Evolutionary conservation across 495 filamentous ascomycete genomes (phyloP).

Genomic region (Entonaema liquescens): DNA sequence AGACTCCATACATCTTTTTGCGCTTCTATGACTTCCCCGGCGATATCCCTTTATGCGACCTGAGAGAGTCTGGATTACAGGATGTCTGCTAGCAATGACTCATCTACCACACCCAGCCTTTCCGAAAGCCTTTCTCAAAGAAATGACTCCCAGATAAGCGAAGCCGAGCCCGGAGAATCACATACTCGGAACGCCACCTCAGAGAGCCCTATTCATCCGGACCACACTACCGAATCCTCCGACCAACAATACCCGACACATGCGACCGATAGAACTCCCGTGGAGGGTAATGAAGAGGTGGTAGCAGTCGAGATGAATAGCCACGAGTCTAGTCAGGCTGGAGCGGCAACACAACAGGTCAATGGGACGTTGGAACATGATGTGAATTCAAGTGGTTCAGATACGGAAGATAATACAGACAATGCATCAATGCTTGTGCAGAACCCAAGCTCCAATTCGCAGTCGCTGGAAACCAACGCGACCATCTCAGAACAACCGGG

Average conservation of each 20-base stretch:
- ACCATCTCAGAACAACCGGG: not conserved
- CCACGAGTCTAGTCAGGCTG: not conserved
- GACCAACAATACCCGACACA: conserved; percentile 56
- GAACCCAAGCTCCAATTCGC: not conserved
- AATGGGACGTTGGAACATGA: not conserved
- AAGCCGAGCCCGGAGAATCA: conserved; percentile 29
- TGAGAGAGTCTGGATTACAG: conserved; percentile 23
- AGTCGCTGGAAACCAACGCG: not conserved
- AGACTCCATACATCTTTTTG: not conserved
- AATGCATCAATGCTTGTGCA: not conserved
- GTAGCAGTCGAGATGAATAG: not conserved
- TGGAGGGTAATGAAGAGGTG: not conserved
- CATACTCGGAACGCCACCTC: conserved; percentile 13
- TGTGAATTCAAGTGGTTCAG: not conserved
- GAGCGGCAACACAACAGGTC: not conserved
- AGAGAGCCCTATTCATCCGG: conserved; percentile 39
- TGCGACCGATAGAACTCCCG: conserved; percentile 36
- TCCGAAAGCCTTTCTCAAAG: conserved; percentile 5
- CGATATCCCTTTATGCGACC: conserved; percentile 4
- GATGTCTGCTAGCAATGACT: conserved; percentile 22
- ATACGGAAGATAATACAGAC: not conserved
- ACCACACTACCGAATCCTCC: conserved; percentile 47
- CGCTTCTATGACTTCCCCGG: conserved; percentile 22
- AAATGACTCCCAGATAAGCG: conserved; percentile 7
- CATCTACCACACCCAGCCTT: not conserved